A percentile compares a stretch with the other conserved stretches of the same genome.
Evolutionary conservation across 2,329 filamentous ascomycete species (phyloP).

Genomic region (Cryphonectria naterciae): DNA sequence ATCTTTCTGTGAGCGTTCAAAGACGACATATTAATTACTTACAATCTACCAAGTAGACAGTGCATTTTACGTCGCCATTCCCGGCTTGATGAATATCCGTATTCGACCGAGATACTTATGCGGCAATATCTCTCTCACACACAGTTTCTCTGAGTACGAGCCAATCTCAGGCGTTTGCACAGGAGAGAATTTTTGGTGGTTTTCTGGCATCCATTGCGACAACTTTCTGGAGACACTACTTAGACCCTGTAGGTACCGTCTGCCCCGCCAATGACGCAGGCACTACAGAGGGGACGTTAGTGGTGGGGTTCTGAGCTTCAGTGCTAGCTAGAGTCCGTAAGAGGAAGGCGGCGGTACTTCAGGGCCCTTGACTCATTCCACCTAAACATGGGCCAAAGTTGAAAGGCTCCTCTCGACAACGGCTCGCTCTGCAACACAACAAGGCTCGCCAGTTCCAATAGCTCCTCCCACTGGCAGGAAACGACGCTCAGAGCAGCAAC

Average conservation of each 20-base stretch:
- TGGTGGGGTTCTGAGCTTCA: slow-evolving; percentile 7
- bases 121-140: neutral
- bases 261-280: slow-evolving; percentile 20
- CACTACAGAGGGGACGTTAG: neutral
- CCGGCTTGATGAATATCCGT: neutral
- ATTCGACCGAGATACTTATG: neutral
- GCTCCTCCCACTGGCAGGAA: neutral
- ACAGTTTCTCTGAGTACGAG: neutral
- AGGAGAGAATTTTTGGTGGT: neutral
- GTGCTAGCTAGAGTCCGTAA: slow-evolving; percentile 18
- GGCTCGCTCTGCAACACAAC: neutral
- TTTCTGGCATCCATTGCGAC: neutral
- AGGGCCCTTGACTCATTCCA: slow-evolving; percentile 16
- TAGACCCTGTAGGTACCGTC: neutral
- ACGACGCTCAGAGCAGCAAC: neutral
- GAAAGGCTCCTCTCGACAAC: neutral
- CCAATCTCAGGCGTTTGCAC: neutral
- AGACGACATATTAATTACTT: too few species aligned
- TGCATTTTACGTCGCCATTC: neutral
- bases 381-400: neutral
- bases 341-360: slow-evolving; percentile 1
- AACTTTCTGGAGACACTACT: neutral
- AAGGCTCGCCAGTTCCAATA: neutral
- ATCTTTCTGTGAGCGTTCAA: too few species aligned
- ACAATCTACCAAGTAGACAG: too few species aligned